Conservation (phyloP, 176 grass and related monocot genomes). For the Avena sativa region DNA sequence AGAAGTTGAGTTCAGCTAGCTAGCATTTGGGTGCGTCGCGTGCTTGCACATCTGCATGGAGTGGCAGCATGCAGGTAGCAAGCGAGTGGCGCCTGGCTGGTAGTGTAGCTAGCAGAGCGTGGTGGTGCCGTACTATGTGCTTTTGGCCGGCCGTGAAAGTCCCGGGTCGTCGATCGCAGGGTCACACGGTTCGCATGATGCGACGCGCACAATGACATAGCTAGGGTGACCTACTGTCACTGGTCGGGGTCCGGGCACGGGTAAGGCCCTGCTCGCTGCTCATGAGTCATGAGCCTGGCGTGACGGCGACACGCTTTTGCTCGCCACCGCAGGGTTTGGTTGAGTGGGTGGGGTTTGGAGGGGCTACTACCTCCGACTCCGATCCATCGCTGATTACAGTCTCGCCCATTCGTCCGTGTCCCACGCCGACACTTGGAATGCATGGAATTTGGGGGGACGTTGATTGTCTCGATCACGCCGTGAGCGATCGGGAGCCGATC, state of each 20-base stretch:
- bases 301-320: conserved; percentile 21
- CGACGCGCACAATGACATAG: too few relatives aligned
- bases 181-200: not conserved
- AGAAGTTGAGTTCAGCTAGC: too few relatives aligned
- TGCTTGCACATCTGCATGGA: not conserved
- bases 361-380: too few relatives aligned
- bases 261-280: too few relatives aligned
- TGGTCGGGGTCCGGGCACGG: too few relatives aligned
- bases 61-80: not conserved
- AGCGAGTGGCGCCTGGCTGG: not conserved
- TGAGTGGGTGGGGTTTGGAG: not conserved
- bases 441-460: not conserved
- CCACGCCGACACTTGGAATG: not conserved
- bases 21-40: too few relatives aligned
- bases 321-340: conserved; percentile 37
- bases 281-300: too few relatives aligned
- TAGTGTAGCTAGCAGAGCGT: too few relatives aligned
- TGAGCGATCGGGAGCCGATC: not conserved
- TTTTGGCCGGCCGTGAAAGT: not conserved
- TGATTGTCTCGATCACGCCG: not conserved
- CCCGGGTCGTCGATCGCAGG: not conserved
- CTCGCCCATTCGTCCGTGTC: not conserved
- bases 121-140: not conserved
- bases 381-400: too few relatives aligned
- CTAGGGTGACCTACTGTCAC: too few relatives aligned